Base-by-base conservation (phyloP, 495 filamentous ascomycete genomes). In the Aspergillus affinis region DNA sequence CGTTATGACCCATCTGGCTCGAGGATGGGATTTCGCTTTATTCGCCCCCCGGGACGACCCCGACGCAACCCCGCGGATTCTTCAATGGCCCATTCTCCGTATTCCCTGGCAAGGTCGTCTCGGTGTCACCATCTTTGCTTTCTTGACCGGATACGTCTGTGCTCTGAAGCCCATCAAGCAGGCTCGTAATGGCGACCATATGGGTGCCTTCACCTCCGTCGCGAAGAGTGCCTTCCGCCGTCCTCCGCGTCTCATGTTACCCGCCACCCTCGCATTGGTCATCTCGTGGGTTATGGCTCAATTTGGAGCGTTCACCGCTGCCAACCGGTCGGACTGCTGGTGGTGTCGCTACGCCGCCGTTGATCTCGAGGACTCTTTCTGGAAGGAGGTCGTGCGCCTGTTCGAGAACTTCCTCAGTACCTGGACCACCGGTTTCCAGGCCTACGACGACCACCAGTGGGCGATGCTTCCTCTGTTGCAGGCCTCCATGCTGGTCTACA, bases 61-160 rank as follows among this genome's bases (percentile, higher is more conserved):
- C 58, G 78, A 78, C 32, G 66, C 69, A 3, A 54, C 74, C 0
- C 80, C 85, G 9, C 80, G 79, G 30, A 58, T 86, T 12, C 73
- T 88, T 18, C 86, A 89, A 66, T 75, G 77, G 58, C 85, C 86
- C 10, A 74, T 86, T 51, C 63, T 88, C 12, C 84, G 86, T 41
- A 81, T 88, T 49, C 78, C 84, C 48, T 80, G 82, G 69, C 86
- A 88, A 69, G 86, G 84, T 48, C 81, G 83, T 54, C 77, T 87
- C 29, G 85, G 86, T 52, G 85, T 89, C 19, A 81, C 85, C 30
- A 84, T 87, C 55, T 89, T 89, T 75, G 78, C 82, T 52, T 81
- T 89, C 59, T 77, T 89, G 46, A 86, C 86, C 18, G 86, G 86
- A 52, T 89, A 87, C 62, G 86, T 89, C 23, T 87, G 85, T 66